Conservation (phyloP, 2,329 filamentous ascomycete species). For the Fusarium tricinctum region DNA sequence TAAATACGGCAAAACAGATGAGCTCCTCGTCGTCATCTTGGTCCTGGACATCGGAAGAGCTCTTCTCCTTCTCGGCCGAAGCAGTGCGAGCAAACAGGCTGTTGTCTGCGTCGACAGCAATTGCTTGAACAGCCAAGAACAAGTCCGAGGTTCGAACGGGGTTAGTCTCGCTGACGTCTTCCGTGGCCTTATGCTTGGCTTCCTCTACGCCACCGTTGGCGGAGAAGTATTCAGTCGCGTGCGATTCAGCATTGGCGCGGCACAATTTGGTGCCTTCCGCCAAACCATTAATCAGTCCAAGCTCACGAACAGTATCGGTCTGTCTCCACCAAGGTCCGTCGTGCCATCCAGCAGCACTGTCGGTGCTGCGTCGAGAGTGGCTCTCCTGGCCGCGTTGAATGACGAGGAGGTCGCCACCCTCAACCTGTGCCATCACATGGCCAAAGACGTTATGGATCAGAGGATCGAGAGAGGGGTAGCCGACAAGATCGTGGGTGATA, state of each 20-base stretch:
- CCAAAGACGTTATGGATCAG: constrained; percentile 93
- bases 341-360: constrained; percentile 79
- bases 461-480: constrained; percentile 94
- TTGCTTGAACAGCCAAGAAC: constrained; percentile 94
- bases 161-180: constrained; percentile 85
- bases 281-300: constrained; percentile 84
- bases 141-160: constrained; percentile 94
- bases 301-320: constrained; percentile 75
- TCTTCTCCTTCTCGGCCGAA: constrained; percentile 67
- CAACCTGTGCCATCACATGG: constrained; percentile 98
- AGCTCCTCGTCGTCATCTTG: constrained; percentile 70
- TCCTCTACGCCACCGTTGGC: constrained; percentile 82
- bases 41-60: constrained; percentile 65
- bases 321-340: constrained; percentile 98
- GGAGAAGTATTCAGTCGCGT: constrained; percentile 87
- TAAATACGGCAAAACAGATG: constrained; percentile 81
- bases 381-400: constrained; percentile 94
- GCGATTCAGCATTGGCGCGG: constrained; percentile 88
- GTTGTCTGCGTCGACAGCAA: constrained; percentile 74
- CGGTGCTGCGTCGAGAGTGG: constrained; percentile 73
- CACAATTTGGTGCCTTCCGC: constrained; percentile 92
- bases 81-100: constrained; percentile 76
- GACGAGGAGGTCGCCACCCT: constrained; percentile 94
- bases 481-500: constrained; percentile 94
- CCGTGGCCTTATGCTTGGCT: constrained; percentile 83